phyloP scores from a whole-genome alignment of 805 yeast genomes.

The Candida caryicola region DNA sequence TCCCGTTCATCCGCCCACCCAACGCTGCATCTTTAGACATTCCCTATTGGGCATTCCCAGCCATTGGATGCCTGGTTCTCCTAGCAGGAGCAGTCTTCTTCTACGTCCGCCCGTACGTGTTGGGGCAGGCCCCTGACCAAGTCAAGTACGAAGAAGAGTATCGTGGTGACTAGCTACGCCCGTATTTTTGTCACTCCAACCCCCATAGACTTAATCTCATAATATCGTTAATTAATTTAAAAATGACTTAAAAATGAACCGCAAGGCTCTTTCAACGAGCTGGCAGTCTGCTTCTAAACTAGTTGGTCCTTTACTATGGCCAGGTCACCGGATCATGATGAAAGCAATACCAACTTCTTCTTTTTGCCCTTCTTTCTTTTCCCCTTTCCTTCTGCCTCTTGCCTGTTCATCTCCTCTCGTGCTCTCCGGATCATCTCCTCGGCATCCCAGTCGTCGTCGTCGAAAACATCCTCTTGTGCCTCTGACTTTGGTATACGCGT shows the following conservation, averaged over 20 bases:
- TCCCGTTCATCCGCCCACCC: constrained; percentile 59
- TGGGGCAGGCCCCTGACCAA: constrained; percentile 6
- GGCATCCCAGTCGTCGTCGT: constrained; percentile 43
- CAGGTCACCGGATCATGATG: no score
- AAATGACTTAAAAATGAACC: no score
- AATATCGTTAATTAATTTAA: no score
- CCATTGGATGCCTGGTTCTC: constrained; percentile 48
- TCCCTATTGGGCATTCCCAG: constrained; percentile 60
- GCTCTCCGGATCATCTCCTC: constrained; percentile 53
- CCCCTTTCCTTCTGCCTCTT: constrained; percentile 16
- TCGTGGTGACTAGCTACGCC: background rate
- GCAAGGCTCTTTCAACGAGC: no score
- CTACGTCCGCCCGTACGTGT: constrained; percentile 10
- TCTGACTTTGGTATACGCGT: constrained; percentile 51
- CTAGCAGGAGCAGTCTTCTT: constrained; percentile 38
- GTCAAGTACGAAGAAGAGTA: constrained; percentile 16
- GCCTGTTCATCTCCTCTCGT: constrained; percentile 42
- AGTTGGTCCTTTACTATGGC: no score
- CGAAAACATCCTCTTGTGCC: constrained; percentile 31
- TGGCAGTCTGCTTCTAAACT: no score
- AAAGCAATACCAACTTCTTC: constrained; percentile 43
- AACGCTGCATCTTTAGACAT: constrained; percentile 27
- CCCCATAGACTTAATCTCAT: background rate
- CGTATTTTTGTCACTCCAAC: no score
- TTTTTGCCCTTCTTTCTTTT: constrained; percentile 38